phyloP scores from a whole-genome alignment of 2,329 filamentous ascomycete genomes.

The Ceratocystis eucalypticola region DNA sequence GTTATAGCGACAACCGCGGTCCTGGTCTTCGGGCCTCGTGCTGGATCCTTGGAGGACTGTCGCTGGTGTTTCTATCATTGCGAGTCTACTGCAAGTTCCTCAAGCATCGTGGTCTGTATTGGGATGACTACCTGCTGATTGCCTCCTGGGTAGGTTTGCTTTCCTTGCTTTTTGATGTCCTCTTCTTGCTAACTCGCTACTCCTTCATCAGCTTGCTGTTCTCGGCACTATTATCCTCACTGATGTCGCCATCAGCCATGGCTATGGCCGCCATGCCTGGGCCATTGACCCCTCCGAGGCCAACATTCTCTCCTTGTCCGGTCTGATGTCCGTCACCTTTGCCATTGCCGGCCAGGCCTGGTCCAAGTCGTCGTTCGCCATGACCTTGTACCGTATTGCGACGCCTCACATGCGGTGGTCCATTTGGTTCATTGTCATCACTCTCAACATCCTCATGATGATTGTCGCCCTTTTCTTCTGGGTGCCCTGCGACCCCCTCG shows the following conservation, averaged over 20 bases:
- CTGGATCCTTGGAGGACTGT: slow-evolving; percentile 18
- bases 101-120: slow-evolving; percentile 28
- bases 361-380: slow-evolving; percentile 23
- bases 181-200: neutral
- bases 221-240: slow-evolving; percentile 19
- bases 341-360: slow-evolving; percentile 16
- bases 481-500: slow-evolving; percentile 23
- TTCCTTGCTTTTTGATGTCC: neutral
- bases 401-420: slow-evolving; percentile 22
- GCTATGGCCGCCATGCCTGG: slow-evolving; percentile 21
- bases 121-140: slow-evolving; percentile 29
- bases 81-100: slow-evolving; percentile 29
- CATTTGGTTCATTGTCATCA: slow-evolving; percentile 24
- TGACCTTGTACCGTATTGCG: slow-evolving; percentile 24
- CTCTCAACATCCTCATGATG: slow-evolving; percentile 22
- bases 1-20: slow-evolving; percentile 13
- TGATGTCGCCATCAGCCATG: slow-evolving; percentile 19
- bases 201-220: slow-evolving; percentile 2
- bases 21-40: slow-evolving; percentile 11
- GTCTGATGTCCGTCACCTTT: slow-evolving; percentile 14
- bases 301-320: slow-evolving; percentile 11
- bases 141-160: slow-evolving; percentile 22
- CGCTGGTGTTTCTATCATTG: slow-evolving; percentile 22
- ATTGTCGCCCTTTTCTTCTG: slow-evolving; percentile 23
- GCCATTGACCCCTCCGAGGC: slow-evolving; percentile 14